Evolutionary conservation across 2,329 filamentous ascomycete species (phyloP), one percentile per base, ranked within the genome.

Genomic region (Lomentospora prolificans): DNA sequence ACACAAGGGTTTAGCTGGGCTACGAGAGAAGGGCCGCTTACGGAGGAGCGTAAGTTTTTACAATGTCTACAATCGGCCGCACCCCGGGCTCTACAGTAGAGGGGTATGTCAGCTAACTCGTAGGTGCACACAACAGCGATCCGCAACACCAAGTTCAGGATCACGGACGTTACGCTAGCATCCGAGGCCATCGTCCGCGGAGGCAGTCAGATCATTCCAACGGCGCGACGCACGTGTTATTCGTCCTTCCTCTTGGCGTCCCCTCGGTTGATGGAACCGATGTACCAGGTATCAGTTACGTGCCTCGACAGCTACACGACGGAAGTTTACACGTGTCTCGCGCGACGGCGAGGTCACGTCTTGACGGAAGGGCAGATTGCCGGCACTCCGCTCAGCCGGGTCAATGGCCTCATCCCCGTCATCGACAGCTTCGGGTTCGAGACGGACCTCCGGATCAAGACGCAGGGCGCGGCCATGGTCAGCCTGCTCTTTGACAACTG

Each of bases 361-460:
- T 77, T 99, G 25, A 86, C 88, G n/a, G 94, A 99, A 67, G 90
- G 89, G 0, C 91, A 91, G 12, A 89, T 99, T 58, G 90, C 92
- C 0, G 94, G 94, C 24, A 97, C 94, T 8, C 94, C 92, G 3
- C 79, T 99, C 9, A 97, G 96, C 72, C 86, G 88, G 22, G 91
- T 96, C 55, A 88, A 86, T 64, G 94, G 94, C 3, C 77, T 97
- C 52, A 84, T 99, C 56, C 94, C 94, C 8, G 94, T 97, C 58
- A 96, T 99, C 66, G 94, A 99, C 74, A 90, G 86, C 28, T 99
- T 99, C 66, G 94, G 94, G 19, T 97, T 99, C 70, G 94, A 99
- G 75, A 97, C 94, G 12, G 94, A 99, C 73, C 78, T 99, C 57
- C 81, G 94, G 60, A 97, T 97, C 66, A 91, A 96, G 71, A 96